Percentiles rank a stretch among this genome's conserved stretches.
These are phyloP conservation scores for Berberis thunbergii DNA, from an alignment of 164 flowering plant genomes.

Conservation along the genomic window DNA sequence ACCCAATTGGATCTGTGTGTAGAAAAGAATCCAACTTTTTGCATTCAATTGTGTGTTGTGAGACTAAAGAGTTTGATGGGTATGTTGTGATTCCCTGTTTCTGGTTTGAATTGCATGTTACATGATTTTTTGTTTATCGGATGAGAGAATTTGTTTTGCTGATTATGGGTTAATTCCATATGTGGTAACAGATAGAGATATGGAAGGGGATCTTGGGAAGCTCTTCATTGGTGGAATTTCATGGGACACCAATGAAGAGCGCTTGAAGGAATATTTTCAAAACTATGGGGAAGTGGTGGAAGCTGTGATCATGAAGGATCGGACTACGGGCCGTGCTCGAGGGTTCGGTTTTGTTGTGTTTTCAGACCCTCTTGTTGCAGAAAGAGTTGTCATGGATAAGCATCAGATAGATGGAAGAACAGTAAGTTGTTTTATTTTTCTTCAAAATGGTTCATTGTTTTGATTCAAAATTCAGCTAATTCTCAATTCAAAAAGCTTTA, in stretches of 20 bases:
- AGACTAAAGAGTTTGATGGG: background rate
- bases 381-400: conserved; percentile 71
- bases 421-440: conserved; percentile 32
- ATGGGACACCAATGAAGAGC: conserved; percentile 84
- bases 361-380: conserved; percentile 80
- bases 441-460: background rate
- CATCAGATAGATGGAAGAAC: conserved; percentile 81
- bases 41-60: background rate
- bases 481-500: background rate
- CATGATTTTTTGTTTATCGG: background rate
- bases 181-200: too few relatives aligned
- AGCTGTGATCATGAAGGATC: conserved; percentile 88
- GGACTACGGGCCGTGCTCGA: conserved; percentile 80
- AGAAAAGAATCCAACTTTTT: too few relatives aligned
- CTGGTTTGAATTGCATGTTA: background rate
- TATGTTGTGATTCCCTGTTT: too few relatives aligned
- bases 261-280: conserved; percentile 65
- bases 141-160: background rate
- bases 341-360: conserved; percentile 89
- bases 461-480: too few relatives aligned
- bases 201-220: conserved; percentile 54
- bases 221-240: conserved; percentile 92
- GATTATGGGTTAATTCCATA: too few relatives aligned
- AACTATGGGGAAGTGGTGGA: conserved; percentile 79
- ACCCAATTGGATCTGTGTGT: too few relatives aligned